Percentiles rank a stretch among this genome's conserved stretches.
Evolutionary conservation across 495 filamentous ascomycete genomes (phyloP).

Genomic region (Xylaria intraflava): DNA sequence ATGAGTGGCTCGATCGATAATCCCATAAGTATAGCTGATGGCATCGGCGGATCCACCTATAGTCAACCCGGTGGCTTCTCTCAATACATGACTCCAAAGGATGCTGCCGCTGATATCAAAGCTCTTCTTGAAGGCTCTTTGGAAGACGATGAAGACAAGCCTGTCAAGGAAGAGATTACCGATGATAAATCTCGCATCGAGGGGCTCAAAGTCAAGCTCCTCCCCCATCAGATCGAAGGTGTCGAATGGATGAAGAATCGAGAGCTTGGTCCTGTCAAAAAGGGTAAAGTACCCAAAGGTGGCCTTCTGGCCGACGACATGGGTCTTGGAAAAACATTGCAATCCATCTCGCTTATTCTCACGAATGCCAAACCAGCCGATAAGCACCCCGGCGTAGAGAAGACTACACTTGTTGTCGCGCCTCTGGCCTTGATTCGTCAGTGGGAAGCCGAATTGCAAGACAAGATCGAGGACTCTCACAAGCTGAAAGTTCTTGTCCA

Average conservation of each 20-base stretch:
- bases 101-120: constrained; percentile 81
- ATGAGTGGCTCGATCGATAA: constrained; percentile 18
- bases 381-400: constrained; percentile 58
- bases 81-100: constrained; percentile 65
- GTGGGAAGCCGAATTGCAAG: constrained; percentile 88
- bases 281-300: constrained; percentile 71
- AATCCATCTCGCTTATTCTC: constrained; percentile 76
- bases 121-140: constrained; percentile 80
- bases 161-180: constrained; percentile 42
- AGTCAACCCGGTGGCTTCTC: constrained; percentile 49
- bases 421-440: constrained; percentile 93
- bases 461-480: constrained; percentile 63
- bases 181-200: constrained; percentile 46
- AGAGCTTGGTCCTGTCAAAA: constrained; percentile 72
- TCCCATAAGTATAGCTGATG: constrained; percentile 23
- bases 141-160: constrained; percentile 67
- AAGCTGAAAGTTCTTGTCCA: constrained; percentile 76
- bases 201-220: constrained; percentile 75
- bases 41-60: constrained; percentile 20
- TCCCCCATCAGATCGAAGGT: constrained; percentile 90
- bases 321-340: constrained; percentile 79
- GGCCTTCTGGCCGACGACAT: constrained; percentile 86
- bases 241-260: constrained; percentile 89
- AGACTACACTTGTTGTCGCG: constrained; percentile 85
- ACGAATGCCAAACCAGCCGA: constrained; percentile 65